Base-by-base conservation (phyloP, 495 filamentous ascomycete genomes). In the Hypoxylon rickii region DNA sequence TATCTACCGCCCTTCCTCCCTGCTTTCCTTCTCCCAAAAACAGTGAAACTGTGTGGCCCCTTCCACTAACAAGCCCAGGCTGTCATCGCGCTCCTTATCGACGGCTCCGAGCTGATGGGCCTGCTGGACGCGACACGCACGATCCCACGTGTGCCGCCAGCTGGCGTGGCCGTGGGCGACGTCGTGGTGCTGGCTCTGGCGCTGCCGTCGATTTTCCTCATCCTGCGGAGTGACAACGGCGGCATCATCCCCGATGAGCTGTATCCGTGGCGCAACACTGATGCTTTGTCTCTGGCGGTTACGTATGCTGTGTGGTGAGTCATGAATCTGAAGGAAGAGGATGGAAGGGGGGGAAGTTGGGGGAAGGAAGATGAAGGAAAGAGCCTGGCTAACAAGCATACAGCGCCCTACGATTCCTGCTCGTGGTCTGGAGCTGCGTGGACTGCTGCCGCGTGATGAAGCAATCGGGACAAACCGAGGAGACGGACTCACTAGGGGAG, bases 61-160 rank as follows among this genome's bases (percentile, higher is more conserved):
- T n/a, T n/a, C n/a, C n/a, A n/a, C n/a, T n/a, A n/a, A n/a, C n/a
- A n/a, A n/a, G n/a, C 17, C 8, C 16, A 64, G 61, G 55, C 55
- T 24, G 61, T 55, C 1, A 48, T 64, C 17, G 61, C 61, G 16
- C 34, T 64, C 8, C 15, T 64, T n/a, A 33, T 64, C 0, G 61
- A 64, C 41, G 61, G 61, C 17, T 55, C 61, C 4, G 61, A 64
- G 46, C 22, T 64, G 16, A 60, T 53, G 45, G 61, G 45, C 8
- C 17, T 64, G 13, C 50, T 64, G 18, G 61, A 64, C 41, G 55
- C 61, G 5, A 59, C 61, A 6, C 61, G 51, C 42, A 60, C 61
- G 2, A 64, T 64, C 26, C 55, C 61, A 11, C 61, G 61, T 24
- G 45, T 40, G 19, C 29, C 55, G 16, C 55, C 44, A 10, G 19